phyloP scores from a whole-genome alignment of 805 yeast species.

The Brettanomyces custersianus region DNA sequence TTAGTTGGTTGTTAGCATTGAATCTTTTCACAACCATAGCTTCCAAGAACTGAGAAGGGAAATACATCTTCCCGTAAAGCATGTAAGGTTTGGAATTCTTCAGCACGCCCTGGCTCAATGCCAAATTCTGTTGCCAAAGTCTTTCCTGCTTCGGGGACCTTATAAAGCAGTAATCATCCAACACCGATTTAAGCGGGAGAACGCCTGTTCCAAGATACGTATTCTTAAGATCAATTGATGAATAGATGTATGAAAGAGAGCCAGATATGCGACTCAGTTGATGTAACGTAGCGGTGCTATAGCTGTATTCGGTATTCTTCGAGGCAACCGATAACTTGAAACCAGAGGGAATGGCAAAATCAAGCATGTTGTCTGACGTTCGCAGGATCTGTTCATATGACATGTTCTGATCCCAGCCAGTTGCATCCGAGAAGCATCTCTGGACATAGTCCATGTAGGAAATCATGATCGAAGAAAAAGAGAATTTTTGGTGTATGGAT shows the following conservation, averaged over 20 bases:
- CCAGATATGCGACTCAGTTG: conserved; percentile 64
- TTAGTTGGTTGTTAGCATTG: conserved; percentile 49
- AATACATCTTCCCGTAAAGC: conserved; percentile 77
- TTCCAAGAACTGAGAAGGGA: conserved; percentile 81
- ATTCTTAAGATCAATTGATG: conserved; percentile 44
- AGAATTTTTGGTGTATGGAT: background rate
- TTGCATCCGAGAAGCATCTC: conserved; percentile 55
- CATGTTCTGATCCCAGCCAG: conserved; percentile 75
- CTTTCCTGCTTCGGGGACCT: conserved; percentile 6
- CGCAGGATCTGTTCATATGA: conserved; percentile 67
- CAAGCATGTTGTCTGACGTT: conserved; percentile 61
- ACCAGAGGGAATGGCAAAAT: conserved; percentile 67
- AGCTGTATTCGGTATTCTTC: conserved; percentile 58
- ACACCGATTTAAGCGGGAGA: conserved; percentile 54
- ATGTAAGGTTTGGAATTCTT: conserved; percentile 30
- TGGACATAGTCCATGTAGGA: conserved; percentile 83
- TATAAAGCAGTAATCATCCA: conserved; percentile 57
- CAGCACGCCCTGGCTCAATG: conserved; percentile 1
- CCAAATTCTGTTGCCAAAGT: background rate
- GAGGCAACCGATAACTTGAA: conserved; percentile 58
- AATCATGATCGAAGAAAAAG: conserved; percentile 42
- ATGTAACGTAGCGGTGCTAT: conserved; percentile 63
- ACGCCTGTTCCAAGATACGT: conserved; percentile 42
- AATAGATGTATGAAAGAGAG: conserved; percentile 71
- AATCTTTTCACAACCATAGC: conserved; percentile 73